Percentiles rank a stretch among this genome's conserved stretches.
Evolutionary conservation across 768 basidiomycete genomes (phyloP).

Genomic region (Ramaria sp.): DNA sequence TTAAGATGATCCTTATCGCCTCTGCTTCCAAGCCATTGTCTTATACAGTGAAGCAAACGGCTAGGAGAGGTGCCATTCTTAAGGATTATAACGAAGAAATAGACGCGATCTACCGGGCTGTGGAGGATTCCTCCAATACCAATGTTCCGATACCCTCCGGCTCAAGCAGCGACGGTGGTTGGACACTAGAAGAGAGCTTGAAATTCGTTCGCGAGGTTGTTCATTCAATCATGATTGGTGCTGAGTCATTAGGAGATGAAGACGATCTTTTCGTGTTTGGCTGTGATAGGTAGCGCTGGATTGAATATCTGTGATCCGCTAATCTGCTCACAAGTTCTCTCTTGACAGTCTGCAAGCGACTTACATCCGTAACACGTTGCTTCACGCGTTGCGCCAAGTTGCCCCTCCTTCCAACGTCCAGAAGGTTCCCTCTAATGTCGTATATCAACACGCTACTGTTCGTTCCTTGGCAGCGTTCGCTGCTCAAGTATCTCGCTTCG

Average conservation of each 20-base stretch:
- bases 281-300: background rate
- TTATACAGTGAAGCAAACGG: slow-evolving; percentile 44
- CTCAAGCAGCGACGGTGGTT: background rate
- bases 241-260: background rate
- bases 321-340: slow-evolving; percentile 29
- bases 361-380: no score
- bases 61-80: slow-evolving; percentile 29
- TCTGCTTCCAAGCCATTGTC: slow-evolving; percentile 30
- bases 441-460: no score
- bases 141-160: slow-evolving; percentile 1
- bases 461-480: no score
- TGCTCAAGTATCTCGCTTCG: no score
- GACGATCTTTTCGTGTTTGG: no score
- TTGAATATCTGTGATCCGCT: background rate
- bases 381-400: slow-evolving; percentile 21
- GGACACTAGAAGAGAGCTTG: slow-evolving; percentile 2
- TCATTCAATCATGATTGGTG: background rate
- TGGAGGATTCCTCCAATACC: no score
- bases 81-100: slow-evolving; percentile 34
- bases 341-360: no score
- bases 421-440: no score
- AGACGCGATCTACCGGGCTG: slow-evolving; percentile 26
- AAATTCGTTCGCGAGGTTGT: slow-evolving; percentile 1
- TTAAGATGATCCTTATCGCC: slow-evolving; percentile 36
- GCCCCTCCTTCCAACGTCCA: background rate